A percentile compares a stretch with the other conserved stretches of the same genome.
phyloP scores from a whole-genome alignment of 2,329 filamentous ascomycete species.

The Fusarium cicatricum region DNA sequence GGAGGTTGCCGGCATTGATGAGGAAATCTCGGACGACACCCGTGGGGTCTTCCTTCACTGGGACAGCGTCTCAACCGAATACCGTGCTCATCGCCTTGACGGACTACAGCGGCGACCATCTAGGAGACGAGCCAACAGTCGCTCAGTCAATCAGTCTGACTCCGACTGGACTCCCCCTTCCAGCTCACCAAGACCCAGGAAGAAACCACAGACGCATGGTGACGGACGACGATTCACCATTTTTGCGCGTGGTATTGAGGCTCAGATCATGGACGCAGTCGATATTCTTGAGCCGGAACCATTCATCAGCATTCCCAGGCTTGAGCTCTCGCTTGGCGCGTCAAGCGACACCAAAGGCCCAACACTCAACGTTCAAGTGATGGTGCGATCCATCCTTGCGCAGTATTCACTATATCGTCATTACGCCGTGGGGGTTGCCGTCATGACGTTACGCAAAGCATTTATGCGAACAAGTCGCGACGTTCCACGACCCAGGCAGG shows the following conservation, averaged over 20 bases:
- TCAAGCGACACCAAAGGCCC: conserved; percentile 87
- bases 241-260: conserved; percentile 84
- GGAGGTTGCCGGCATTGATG: conserved; percentile 89
- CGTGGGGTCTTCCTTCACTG: conserved; percentile 87
- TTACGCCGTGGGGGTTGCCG: conserved; percentile 86
- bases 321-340: conserved; percentile 87
- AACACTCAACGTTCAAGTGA: conserved; percentile 85
- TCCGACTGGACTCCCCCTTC: conserved; percentile 61
- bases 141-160: conserved; percentile 73
- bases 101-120: conserved; percentile 64
- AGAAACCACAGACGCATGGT: conserved; percentile 63
- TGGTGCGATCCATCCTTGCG: conserved; percentile 78
- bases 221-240: conserved; percentile 86
- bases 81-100: conserved; percentile 82
- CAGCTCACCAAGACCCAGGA: conserved; percentile 52
- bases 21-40: conserved; percentile 80
- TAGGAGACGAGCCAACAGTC: conserved; percentile 78
- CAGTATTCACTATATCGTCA: conserved; percentile 95
- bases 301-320: conserved; percentile 84
- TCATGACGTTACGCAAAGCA: conserved; percentile 75
- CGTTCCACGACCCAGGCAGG: conserved; percentile 45
- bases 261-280: conserved; percentile 86
- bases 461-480: conserved; percentile 65
- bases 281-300: conserved; percentile 86
- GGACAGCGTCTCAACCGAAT: conserved; percentile 88